Conservation (phyloP, 176 grass and related monocot species). For the Triticum aestivum region DNA sequence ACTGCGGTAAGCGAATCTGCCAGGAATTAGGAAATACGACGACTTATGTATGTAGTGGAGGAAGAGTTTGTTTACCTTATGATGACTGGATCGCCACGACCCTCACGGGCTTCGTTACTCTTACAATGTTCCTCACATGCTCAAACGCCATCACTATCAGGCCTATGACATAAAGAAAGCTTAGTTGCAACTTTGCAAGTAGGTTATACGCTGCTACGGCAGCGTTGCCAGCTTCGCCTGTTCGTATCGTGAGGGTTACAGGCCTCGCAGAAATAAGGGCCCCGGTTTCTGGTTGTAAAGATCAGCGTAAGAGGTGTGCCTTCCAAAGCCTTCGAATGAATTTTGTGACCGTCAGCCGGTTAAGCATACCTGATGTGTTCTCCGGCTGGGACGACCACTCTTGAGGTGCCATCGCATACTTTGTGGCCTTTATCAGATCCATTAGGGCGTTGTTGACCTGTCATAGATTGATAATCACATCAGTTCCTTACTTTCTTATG, state of each 20-base stretch:
- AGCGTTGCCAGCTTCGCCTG: conserved; percentile 53
- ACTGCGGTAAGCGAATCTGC: background rate
- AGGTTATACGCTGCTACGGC: conserved; percentile 68
- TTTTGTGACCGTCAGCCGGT: background rate
- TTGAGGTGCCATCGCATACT: conserved; percentile 47
- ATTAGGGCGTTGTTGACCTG: conserved; percentile 86
- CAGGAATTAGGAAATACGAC: background rate
- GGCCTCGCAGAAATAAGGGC: conserved; percentile 50
- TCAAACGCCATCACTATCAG: conserved; percentile 77
- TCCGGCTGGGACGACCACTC: conserved; percentile 71
- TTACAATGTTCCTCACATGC: conserved; percentile 68
- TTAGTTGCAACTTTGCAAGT: conserved; percentile 89
- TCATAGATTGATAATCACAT: background rate
- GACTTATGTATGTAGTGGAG: background rate
- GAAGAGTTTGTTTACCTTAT: conserved; percentile 36
- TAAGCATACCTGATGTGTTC: conserved; percentile 59
- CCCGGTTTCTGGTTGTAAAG: conserved; percentile 45
- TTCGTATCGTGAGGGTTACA: conserved; percentile 43
- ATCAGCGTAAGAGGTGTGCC: conserved; percentile 35
- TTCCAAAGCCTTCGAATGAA: conserved; percentile 13
- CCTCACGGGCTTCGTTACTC: conserved; percentile 75
- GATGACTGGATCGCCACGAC: conserved; percentile 68
- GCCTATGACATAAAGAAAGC: conserved; percentile 88
- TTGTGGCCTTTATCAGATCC: conserved; percentile 83
- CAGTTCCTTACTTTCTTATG: background rate